A percentile compares a stretch with the other conserved stretches of the same genome.
Conservation (phyloP, 2,329 filamentous ascomycete genomes). For the Whalleya microplaca region DNA sequence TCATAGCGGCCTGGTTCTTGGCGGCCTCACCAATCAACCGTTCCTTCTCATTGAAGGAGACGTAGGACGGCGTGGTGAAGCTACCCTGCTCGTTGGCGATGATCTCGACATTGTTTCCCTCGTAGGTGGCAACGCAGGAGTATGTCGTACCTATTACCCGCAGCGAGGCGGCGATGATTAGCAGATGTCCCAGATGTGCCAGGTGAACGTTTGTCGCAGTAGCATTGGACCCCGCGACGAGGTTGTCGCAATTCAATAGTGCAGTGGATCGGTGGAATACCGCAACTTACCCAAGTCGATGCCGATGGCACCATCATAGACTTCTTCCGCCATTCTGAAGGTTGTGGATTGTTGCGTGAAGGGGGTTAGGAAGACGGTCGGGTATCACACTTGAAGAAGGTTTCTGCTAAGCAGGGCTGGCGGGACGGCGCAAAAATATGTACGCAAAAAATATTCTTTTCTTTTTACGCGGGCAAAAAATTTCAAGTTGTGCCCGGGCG, state of each 20-base stretch:
- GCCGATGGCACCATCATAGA: conserved; percentile 99
- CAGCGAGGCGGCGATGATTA: conserved; percentile 19
- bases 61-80: conserved; percentile 98
- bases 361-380: conserved; percentile 21
- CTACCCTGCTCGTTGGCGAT: conserved; percentile 99
- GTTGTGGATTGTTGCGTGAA: conserved; percentile 20
- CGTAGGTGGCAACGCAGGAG: conserved; percentile 99
- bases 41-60: conserved; percentile 98
- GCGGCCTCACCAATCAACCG: conserved; percentile 98
- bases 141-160: conserved; percentile 84
- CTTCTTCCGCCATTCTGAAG: conserved; percentile 85
- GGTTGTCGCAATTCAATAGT: not conserved
- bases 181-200: conserved; percentile 15
- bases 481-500: not conserved
- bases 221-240: not conserved
- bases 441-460: conserved; percentile 5
- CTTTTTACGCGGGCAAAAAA: not conserved
- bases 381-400: conserved; percentile 4
- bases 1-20: conserved; percentile 99
- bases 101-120: conserved; percentile 99
- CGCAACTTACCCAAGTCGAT: conserved; percentile 90
- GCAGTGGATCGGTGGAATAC: conserved; percentile 1
- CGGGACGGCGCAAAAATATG: conserved; percentile 9
- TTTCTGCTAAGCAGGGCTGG: conserved; percentile 11
- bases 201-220: too few species aligned